Base-by-base conservation (phyloP, 2,329 filamentous ascomycete species). In the Paecilomyces dactylethromorphus region DNA sequence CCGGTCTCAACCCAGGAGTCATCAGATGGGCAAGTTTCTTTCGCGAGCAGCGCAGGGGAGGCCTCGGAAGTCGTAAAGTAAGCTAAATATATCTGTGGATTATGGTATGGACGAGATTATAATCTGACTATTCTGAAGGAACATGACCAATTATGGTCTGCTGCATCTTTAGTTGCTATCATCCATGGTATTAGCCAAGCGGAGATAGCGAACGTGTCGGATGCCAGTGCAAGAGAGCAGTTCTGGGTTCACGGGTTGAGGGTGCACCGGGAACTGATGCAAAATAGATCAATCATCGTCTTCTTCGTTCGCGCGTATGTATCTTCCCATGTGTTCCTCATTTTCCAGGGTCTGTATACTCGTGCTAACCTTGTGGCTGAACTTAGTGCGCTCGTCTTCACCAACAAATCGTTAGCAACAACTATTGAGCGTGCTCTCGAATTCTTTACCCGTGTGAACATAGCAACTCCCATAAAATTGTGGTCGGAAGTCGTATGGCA, bases 401-500 rank as follows among this genome's bases (percentile, higher is more conserved):
- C 63, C 24, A 58, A 52, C 24, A 62, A 62, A 35, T 54, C 55
- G 3, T 35, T 65, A 12, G 53, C 62, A 5, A 52, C 62, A 24
- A 55, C 57, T 15, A 57, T 52, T 6, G 60, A 65, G 55, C 60
- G 60, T 15, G 59, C 62, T 53, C 32, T 65, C 29, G 60, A 65
- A 24, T 65, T 62, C 60, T 52, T 64, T 22, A 65, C 63, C 2
- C 62, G 63, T 39, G 58, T 65, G 13, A 65, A 62, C 22, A 59
- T 62, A 32, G 49, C 58, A 13, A 59, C 52, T 3, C 58, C 62
- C 5, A 60, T 32, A 2, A 59, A 59, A 29, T 61, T 65, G 35
- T 56, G 62, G 13, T 60, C 62, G 10, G 63, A 65, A 18, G 56
- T 65, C 35, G 60, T 59, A 11, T 65, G 62, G 63, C 59, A 18